Evolutionary conservation across 1,284 basidiomycete genomes (phyloP).

Genomic region (Mycena citricolor): DNA sequence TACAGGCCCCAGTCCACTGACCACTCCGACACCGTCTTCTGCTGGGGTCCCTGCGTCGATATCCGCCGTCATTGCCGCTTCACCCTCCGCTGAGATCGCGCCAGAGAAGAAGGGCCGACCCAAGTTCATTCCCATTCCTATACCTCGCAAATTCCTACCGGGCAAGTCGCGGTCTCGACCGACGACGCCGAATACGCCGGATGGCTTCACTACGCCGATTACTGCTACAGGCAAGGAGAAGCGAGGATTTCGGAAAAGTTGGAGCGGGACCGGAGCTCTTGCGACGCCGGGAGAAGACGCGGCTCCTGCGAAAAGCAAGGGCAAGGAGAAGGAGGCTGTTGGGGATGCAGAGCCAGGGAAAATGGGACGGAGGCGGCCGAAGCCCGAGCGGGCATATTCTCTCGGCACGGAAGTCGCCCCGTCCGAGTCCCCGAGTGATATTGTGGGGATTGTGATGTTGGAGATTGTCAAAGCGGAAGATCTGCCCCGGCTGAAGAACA

Average conservation of each 20-base stretch:
- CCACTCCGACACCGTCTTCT: slow-evolving; percentile 19
- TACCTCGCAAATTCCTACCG: slow-evolving; percentile 15
- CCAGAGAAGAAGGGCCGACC: slow-evolving; percentile 18
- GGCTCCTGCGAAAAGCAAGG: no score
- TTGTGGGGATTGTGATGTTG: slow-evolving; percentile 92
- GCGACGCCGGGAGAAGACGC: slow-evolving; percentile 5
- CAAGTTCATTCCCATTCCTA: slow-evolving; percentile 22
- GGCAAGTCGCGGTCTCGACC: slow-evolving; percentile 19
- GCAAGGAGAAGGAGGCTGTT: slow-evolving; percentile 16
- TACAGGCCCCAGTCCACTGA: slow-evolving; percentile 16
- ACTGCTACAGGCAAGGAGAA: slow-evolving; percentile 11
- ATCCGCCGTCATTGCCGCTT: slow-evolving; percentile 8
- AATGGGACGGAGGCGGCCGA: slow-evolving; percentile 16
- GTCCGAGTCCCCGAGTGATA: slow-evolving; percentile 58
- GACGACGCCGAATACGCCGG: slow-evolving; percentile 14
- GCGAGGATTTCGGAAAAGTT: slow-evolving; percentile 27
- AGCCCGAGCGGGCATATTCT: slow-evolving; percentile 49
- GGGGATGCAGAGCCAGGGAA: slow-evolving; percentile 22
- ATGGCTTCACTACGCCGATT: slow-evolving; percentile 1
- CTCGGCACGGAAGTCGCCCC: slow-evolving; percentile 49
- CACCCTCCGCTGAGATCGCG: slow-evolving; percentile 10
- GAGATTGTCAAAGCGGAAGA: slow-evolving; percentile 73
- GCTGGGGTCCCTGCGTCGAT: slow-evolving; percentile 9
- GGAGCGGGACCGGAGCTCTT: slow-evolving; percentile 23
- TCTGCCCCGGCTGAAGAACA: slow-evolving; percentile 85